These are phyloP conservation scores for Monoraphidium neglectum DNA, from an alignment of 139 green algal species.

Conservation along the genomic window DNA sequence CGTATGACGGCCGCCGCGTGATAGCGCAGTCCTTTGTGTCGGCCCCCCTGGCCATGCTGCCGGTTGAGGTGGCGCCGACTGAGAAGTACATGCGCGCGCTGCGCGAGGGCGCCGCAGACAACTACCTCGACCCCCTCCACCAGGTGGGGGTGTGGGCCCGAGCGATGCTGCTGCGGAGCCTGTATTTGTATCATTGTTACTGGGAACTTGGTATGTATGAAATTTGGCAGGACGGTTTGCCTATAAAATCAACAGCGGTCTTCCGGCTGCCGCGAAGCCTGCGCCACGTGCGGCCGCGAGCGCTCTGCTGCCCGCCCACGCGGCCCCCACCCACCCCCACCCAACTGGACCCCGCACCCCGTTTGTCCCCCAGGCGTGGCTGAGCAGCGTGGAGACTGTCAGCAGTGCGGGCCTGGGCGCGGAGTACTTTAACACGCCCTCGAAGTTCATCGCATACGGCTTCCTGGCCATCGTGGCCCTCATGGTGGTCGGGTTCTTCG, in stretches of 20 bases:
- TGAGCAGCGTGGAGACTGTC: conserved; percentile 20
- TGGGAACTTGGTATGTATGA: too few species aligned
- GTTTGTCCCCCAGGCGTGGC: too few species aligned
- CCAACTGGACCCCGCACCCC: too few species aligned
- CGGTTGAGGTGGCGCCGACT: conserved; percentile 34
- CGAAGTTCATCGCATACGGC: conserved; percentile 40
- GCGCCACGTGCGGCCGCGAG: too few species aligned
- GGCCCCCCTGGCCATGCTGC: conserved; percentile 24
- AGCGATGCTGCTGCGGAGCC: too few species aligned
- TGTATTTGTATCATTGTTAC: too few species aligned
- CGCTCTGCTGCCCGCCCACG: too few species aligned
- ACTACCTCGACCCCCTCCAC: conserved; percentile 53
- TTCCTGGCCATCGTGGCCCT: conserved; percentile 33
- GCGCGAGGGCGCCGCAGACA: conserved; percentile 45
- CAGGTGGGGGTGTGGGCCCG: too few species aligned
- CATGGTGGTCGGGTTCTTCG: conserved; percentile 36
- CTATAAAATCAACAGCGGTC: too few species aligned
- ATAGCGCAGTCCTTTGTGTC: conserved; percentile 39
- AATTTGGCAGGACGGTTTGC: too few species aligned
- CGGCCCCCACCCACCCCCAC: too few species aligned
- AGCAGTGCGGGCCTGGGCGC: conserved; percentile 30
- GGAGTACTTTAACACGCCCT: conserved; percentile 51
- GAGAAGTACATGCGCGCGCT: conserved; percentile 45
- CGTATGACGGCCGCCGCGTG: conserved; percentile 41
- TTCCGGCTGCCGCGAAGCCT: too few species aligned